phyloP scores from a whole-genome alignment of 78 protist species.

The Anaeramoeba ignava region DNA sequence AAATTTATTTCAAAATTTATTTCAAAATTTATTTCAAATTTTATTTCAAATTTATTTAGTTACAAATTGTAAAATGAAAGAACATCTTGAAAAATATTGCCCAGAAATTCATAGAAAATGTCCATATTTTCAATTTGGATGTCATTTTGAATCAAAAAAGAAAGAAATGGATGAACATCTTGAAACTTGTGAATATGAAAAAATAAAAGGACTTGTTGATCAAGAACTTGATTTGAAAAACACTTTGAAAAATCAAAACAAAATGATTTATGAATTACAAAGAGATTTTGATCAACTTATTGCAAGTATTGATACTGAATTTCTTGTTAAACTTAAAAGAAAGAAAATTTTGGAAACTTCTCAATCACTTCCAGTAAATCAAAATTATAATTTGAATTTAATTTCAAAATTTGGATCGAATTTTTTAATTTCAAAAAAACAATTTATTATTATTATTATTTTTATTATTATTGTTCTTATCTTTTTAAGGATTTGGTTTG shows the following conservation, averaged over 20 bases:
- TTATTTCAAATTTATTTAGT: too few relatives aligned
- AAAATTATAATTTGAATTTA: too few relatives aligned
- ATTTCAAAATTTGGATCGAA: too few relatives aligned
- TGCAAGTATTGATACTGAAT: slow-evolving; percentile 1
- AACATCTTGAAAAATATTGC: background rate
- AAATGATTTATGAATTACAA: background rate
- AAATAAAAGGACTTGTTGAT: background rate
- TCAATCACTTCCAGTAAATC: background rate
- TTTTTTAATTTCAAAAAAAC: too few relatives aligned
- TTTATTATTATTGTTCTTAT: too few relatives aligned
- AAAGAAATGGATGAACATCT: background rate
- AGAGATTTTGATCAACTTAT: background rate
- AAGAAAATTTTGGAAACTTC: background rate
- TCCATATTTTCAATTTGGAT: slow-evolving; percentile 1
- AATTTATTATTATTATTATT: too few relatives aligned
- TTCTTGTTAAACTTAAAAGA: background rate
- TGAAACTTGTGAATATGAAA: background rate
- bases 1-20: too few relatives aligned
- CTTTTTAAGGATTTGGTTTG: background rate
- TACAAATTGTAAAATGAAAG: too few relatives aligned
- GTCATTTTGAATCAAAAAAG: background rate
- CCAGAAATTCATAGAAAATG: background rate
- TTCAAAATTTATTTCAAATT: too few relatives aligned
- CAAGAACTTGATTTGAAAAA: background rate
- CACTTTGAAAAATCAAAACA: background rate